These are phyloP conservation scores for Alliaria petiolata DNA, from an alignment of 345 rosid species.

Conservation along the genomic window DNA sequence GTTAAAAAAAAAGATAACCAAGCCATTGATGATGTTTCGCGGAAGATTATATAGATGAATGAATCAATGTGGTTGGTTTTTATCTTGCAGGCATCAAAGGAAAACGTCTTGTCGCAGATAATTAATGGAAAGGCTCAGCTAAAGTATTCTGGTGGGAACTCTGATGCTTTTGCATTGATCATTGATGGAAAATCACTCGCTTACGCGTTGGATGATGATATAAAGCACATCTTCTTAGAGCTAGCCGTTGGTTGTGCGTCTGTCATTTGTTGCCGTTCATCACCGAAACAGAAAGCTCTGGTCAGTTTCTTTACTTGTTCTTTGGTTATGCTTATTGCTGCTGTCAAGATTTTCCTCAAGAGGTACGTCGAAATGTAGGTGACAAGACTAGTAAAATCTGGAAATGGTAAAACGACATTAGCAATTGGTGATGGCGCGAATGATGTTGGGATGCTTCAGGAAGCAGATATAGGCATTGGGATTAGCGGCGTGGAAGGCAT, in stretches of 20 bases:
- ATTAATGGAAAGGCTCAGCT: conserved; percentile 54
- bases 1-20: conserved; percentile 38
- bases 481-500: conserved; percentile 99
- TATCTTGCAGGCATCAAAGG: conserved; percentile 65
- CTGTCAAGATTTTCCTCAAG: conserved; percentile 8
- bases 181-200: conserved; percentile 95
- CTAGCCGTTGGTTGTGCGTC: conserved; percentile 85
- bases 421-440: conserved; percentile 98
- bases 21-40: not conserved
- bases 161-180: conserved; percentile 74
- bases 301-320: conserved; percentile 37
- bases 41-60: not conserved
- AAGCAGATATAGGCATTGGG: conserved; percentile 94
- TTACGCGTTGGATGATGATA: conserved; percentile 78
- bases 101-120: conserved; percentile 61
- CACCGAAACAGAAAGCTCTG: conserved; percentile 96
- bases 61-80: not conserved
- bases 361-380: conserved; percentile 50
- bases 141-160: conserved; percentile 42
- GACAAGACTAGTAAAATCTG: conserved; percentile 80
- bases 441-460: conserved; percentile 99
- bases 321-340: not conserved
- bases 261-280: conserved; percentile 95
- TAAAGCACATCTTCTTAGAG: conserved; percentile 60
- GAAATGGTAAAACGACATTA: conserved; percentile 74